A percentile compares a stretch with the other conserved stretches of the same genome.
These are phyloP conservation scores for Henckelia pumila DNA, from an alignment of 257 asterid genomes.

Conservation along the genomic window DNA sequence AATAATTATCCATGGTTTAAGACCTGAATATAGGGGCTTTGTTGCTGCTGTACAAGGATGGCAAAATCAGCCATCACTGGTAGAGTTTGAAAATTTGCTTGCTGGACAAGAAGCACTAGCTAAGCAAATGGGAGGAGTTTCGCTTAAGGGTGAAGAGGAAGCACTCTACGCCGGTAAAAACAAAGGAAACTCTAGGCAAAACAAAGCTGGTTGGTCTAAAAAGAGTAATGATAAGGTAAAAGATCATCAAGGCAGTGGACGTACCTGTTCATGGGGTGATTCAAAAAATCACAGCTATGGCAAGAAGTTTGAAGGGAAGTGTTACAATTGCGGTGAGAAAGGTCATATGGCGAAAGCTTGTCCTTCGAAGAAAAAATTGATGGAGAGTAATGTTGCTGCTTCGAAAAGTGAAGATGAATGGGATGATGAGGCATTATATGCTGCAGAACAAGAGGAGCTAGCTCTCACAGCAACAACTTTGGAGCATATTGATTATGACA, in stretches of 20 bases:
- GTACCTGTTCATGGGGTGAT: background rate
- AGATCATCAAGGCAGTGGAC: background rate
- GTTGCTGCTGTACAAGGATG: slow-evolving; percentile 5
- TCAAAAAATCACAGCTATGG: background rate
- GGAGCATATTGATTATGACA: slow-evolving; percentile 13
- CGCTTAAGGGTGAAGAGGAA: slow-evolving; percentile 17
- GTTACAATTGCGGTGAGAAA: slow-evolving; percentile 8
- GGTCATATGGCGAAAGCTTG: slow-evolving; percentile 12
- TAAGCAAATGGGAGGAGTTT: slow-evolving; percentile 22
- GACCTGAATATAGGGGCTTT: too few relatives aligned
- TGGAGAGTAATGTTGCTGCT: slow-evolving; percentile 13
- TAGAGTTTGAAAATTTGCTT: slow-evolving; percentile 21
- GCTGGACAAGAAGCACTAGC: slow-evolving; percentile 21
- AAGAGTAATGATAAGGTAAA: slow-evolving; percentile 4
- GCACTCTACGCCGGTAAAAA: slow-evolving; percentile 17
- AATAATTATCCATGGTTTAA: too few relatives aligned
- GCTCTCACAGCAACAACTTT: slow-evolving; percentile 4
- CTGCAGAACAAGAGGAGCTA: slow-evolving; percentile 5
- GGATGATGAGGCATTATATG: slow-evolving; percentile 20
- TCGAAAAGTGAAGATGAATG: slow-evolving; percentile 24
- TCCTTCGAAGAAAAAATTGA: background rate
- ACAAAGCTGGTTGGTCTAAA: background rate
- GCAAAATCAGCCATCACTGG: slow-evolving; percentile 18
- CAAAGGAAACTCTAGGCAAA: slow-evolving; percentile 12
- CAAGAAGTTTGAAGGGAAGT: slow-evolving; percentile 15